Evolutionary conservation across 2,329 filamentous ascomycete species (phyloP).

Genomic region (Paecilomyces sp.): DNA sequence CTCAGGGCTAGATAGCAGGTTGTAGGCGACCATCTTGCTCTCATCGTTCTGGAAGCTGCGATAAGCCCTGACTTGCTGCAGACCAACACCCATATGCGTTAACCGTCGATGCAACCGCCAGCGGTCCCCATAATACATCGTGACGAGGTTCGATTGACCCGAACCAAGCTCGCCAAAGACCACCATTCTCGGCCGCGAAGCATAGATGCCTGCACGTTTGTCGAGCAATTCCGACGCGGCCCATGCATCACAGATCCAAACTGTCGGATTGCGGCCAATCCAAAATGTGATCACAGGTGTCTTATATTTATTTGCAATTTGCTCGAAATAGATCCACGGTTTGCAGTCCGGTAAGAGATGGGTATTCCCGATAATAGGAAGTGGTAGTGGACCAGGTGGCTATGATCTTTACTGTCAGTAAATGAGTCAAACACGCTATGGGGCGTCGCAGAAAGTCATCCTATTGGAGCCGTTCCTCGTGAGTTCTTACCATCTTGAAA

Average conservation of each 20-base stretch:
- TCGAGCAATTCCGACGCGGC: slow-evolving; percentile 22
- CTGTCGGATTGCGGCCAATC: slow-evolving; percentile 38
- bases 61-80: slow-evolving; percentile 51
- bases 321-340: slow-evolving; percentile 53
- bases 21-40: slow-evolving; percentile 47
- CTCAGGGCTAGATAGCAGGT: slow-evolving; percentile 24
- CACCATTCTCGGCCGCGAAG: slow-evolving; percentile 20
- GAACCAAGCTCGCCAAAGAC: slow-evolving; percentile 22
- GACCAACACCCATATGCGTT: slow-evolving; percentile 46
- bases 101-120: slow-evolving; percentile 42
- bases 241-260: slow-evolving; percentile 22
- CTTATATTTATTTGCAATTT: slow-evolving; percentile 44
- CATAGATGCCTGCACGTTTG: slow-evolving; percentile 24
- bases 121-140: slow-evolving; percentile 34
- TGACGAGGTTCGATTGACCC: slow-evolving; percentile 30
- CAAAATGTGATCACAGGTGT: slow-evolving; percentile 50
- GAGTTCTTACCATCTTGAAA: slow-evolving; percentile 15
- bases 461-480: neutral
- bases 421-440: too few species aligned
- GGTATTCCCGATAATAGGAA: slow-evolving; percentile 51
- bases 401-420: slow-evolving; percentile 12
- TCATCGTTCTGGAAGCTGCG: slow-evolving; percentile 52
- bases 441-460: neutral
- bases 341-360: slow-evolving; percentile 48
- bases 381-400: slow-evolving; percentile 50